phyloP scores from a whole-genome alignment of 108 stramenopile genomes.

The Bacterosira constricta region DNA sequence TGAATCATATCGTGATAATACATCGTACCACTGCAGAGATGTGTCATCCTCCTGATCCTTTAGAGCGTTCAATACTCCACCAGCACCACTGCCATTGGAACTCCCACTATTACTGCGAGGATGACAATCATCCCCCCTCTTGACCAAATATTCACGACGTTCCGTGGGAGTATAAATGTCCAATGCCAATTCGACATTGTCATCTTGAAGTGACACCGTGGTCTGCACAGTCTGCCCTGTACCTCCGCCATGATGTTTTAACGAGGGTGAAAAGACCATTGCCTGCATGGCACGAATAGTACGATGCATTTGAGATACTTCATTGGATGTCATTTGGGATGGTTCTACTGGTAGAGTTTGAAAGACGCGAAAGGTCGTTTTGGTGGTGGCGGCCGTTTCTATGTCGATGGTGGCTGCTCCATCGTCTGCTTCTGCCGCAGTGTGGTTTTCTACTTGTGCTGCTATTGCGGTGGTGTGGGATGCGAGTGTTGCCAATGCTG shows the following conservation, averaged over 20 bases:
- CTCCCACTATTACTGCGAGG: constrained; percentile 12
- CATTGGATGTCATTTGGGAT: constrained; percentile 10
- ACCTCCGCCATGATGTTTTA: not conserved
- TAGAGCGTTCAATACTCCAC: not conserved
- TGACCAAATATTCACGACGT: constrained; percentile 41
- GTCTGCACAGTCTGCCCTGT: not conserved
- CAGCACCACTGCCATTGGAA: not conserved
- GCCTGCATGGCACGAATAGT: constrained; percentile 35
- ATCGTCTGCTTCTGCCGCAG: not conserved
- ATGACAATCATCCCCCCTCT: constrained; percentile 31
- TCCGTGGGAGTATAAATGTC: constrained; percentile 48
- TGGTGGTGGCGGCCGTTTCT: not conserved
- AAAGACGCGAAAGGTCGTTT: constrained; percentile 19
- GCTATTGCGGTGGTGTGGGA: not conserved
- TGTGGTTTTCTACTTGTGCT: not conserved
- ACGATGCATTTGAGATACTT: constrained; percentile 16
- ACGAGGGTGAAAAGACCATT: constrained; percentile 35
- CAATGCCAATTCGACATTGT: constrained; percentile 5
- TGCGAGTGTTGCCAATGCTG: not conserved
- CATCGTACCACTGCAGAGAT: constrained; percentile 20
- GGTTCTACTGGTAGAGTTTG: constrained; percentile 37
- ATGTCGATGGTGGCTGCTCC: not conserved
- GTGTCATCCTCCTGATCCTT: not conserved
- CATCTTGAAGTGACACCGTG: not conserved
- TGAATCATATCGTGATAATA: constrained; percentile 25